Percentiles rank a stretch among this genome's conserved stretches.
These are phyloP conservation scores for Talaromyces sp. DNA, from an alignment of 2,329 filamentous ascomycete species.

Conservation along the genomic window DNA sequence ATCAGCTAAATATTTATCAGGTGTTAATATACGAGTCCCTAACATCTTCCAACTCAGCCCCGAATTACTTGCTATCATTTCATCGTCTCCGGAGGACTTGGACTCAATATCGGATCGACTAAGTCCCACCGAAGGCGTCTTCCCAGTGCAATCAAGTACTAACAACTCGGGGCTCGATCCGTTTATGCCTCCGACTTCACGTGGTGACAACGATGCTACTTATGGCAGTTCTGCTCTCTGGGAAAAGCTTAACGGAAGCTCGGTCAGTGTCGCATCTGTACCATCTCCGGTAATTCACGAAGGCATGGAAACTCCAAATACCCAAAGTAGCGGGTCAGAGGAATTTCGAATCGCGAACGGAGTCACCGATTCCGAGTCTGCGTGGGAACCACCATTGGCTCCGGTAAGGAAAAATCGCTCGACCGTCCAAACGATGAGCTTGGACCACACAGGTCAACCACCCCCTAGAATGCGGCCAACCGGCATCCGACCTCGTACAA, in stretches of 20 bases:
- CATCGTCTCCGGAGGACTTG: conserved; percentile 35
- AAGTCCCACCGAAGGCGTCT: conserved; percentile 31
- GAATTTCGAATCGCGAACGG: conserved; percentile 41
- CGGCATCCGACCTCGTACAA: conserved; percentile 45
- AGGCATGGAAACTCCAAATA: conserved; percentile 65
- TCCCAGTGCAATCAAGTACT: conserved; percentile 44
- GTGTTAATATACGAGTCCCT: conserved; percentile 74
- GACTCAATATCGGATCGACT: conserved; percentile 36
- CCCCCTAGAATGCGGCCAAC: conserved; percentile 67
- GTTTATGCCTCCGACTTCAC: conserved; percentile 41
- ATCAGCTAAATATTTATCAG: conserved; percentile 42
- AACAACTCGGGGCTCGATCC: conserved; percentile 45
- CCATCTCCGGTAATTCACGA: conserved; percentile 50
- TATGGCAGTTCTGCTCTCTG: conserved; percentile 50
- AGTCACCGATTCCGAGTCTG: conserved; percentile 30
- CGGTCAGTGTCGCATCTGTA: conserved; percentile 43
- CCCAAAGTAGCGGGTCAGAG: conserved; percentile 48
- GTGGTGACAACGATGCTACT: conserved; percentile 36
- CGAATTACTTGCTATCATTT: conserved; percentile 60
- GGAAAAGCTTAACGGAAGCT: conserved; percentile 53
- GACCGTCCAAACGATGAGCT: conserved; percentile 53
- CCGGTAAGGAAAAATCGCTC: conserved; percentile 56
- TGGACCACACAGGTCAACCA: conserved; percentile 56
- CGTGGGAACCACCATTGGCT: conserved; percentile 48
- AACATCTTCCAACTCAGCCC: conserved; percentile 82